These are phyloP conservation scores for Botryotinia globosa DNA, from an alignment of 2,329 filamentous ascomycete species.

Conservation along the genomic window DNA sequence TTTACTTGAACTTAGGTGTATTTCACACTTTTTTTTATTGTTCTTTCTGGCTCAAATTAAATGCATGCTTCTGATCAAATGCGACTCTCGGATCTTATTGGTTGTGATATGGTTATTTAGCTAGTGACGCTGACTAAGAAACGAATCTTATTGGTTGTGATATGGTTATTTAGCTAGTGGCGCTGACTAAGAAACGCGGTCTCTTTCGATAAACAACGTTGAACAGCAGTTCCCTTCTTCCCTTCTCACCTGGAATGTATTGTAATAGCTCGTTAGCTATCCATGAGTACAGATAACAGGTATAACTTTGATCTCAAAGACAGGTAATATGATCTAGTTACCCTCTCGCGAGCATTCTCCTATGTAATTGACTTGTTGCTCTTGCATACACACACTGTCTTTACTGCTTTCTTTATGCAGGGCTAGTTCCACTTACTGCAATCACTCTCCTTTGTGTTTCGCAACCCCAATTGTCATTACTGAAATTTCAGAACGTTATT, in stretches of 20 bases:
- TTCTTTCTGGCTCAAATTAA: background rate
- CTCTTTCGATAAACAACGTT: background rate
- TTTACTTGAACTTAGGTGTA: background rate
- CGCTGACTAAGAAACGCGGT: constrained; percentile 2
- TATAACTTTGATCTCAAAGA: background rate
- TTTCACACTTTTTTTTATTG: background rate
- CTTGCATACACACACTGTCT: background rate
- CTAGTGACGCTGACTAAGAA: background rate
- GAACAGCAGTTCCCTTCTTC: no score
- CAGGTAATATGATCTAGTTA: background rate
- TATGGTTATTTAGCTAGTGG: background rate
- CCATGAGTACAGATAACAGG: background rate
- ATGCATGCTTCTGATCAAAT: background rate
- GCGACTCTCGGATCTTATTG: background rate
- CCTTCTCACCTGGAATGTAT: background rate
- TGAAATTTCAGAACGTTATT: background rate
- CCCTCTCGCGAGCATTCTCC: background rate
- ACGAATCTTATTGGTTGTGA: no score
- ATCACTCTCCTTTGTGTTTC: background rate
- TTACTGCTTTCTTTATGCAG: constrained; percentile 2
- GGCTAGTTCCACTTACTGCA: background rate
- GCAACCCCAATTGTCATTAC: background rate
- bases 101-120: background rate
- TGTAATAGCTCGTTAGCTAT: background rate
- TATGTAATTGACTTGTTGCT: background rate